These are phyloP conservation scores for Phytopythium chamaehyphon DNA, from an alignment of 352 stramenopile genomes.

Conservation along the genomic window DNA sequence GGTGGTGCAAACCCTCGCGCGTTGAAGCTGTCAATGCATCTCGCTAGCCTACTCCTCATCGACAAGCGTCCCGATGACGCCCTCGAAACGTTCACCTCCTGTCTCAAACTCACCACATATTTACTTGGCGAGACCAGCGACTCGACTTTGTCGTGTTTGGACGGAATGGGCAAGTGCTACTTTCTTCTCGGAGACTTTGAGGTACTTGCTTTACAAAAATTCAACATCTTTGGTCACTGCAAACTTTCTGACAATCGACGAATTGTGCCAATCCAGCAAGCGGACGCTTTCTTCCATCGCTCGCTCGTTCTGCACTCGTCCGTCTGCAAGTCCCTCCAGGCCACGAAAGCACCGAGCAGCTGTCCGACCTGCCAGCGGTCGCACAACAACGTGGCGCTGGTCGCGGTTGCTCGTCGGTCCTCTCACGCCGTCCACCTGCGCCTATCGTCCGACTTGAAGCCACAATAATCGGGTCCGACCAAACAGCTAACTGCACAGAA, in stretches of 20 bases:
- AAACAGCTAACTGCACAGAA: too few species aligned
- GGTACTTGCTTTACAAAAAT: too few species aligned
- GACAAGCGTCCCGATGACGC: constrained; percentile 35
- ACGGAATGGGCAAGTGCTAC: constrained; percentile 48
- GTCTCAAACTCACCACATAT: constrained; percentile 20
- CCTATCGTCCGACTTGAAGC: constrained; percentile 8
- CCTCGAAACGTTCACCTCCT: constrained; percentile 27
- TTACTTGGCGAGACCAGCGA: constrained; percentile 17
- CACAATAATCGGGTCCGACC: too few species aligned
- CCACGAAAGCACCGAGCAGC: not conserved
- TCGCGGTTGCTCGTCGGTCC: constrained; percentile 42
- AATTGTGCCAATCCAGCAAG: constrained; percentile 15
- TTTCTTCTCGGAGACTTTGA: constrained; percentile 54
- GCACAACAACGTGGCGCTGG: constrained; percentile 60
- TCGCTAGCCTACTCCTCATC: not conserved
- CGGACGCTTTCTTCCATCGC: constrained; percentile 37
- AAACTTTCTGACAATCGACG: too few species aligned
- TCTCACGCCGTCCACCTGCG: constrained; percentile 10
- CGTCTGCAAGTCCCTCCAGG: not conserved
- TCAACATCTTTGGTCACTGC: too few species aligned
- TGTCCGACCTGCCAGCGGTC: constrained; percentile 23
- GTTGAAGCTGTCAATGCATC: constrained; percentile 21
- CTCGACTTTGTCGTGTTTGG: constrained; percentile 25
- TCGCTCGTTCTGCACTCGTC: constrained; percentile 16
- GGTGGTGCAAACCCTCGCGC: constrained; percentile 50